Evolutionary conservation across 2,329 filamentous ascomycete genomes (phyloP).

Genomic region (Botrytis medusae): DNA sequence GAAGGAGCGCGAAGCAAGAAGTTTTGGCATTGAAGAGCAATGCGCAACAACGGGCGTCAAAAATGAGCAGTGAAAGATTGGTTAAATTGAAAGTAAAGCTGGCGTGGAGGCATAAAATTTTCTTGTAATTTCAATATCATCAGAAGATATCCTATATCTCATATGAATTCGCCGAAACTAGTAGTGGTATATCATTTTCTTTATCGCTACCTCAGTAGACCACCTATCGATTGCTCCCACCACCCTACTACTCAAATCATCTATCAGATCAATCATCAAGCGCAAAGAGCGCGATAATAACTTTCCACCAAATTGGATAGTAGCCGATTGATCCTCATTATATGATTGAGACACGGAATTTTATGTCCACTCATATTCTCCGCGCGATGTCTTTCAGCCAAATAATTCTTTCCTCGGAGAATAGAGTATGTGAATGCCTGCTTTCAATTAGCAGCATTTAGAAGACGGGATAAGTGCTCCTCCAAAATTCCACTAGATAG

Average conservation of each 20-base stretch:
- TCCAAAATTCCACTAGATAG: not conserved
- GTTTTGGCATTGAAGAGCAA: not conserved
- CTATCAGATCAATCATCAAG: not conserved
- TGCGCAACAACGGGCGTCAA: not conserved
- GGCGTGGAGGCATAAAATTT: not conserved
- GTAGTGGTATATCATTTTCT: not conserved
- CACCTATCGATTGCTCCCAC: not conserved
- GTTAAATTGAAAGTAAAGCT: not conserved
- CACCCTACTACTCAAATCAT: not conserved
- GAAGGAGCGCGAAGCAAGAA: not conserved
- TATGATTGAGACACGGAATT: not conserved
- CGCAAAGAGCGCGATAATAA: not conserved
- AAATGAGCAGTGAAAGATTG: not conserved
- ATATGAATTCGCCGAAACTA: not conserved
- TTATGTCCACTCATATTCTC: too few relatives aligned
- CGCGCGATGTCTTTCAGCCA: too few relatives aligned
- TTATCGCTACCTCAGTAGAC: not conserved
- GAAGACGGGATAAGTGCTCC: not conserved
- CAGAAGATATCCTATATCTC: not conserved
- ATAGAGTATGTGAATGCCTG: not conserved
- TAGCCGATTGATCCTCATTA: not conserved
- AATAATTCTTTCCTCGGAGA: not conserved
- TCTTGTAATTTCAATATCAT: not conserved
- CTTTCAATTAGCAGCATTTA: not conserved
- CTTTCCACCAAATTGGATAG: not conserved